phyloP scores from a whole-genome alignment of 371 early-diverging fungal species.

The Dichotomocladium elegans region DNA sequence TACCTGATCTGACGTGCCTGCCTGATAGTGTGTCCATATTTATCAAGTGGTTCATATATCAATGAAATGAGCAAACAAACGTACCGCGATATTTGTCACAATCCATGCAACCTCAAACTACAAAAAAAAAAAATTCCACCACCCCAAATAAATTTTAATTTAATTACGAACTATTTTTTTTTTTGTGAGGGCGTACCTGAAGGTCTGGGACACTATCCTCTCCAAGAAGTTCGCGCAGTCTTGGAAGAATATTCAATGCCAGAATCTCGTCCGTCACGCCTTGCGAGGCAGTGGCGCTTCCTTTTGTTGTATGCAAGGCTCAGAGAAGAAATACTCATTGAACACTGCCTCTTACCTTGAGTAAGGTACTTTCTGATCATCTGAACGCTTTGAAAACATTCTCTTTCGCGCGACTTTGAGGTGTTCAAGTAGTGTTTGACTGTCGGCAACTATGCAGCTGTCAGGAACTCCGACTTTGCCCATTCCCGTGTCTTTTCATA shows the following conservation, averaged over 20 bases:
- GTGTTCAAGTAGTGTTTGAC: constrained; percentile 11
- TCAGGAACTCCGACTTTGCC: neutral
- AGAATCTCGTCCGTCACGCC: constrained; percentile 27
- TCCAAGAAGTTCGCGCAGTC: constrained; percentile 27
- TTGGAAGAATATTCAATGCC: constrained; percentile 26
- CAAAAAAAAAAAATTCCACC: neutral
- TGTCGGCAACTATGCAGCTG: constrained; percentile 7
- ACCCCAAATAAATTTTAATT: too few species aligned
- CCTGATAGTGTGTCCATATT: constrained; percentile 16
- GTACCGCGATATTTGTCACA: constrained; percentile 59
- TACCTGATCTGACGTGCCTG: constrained; percentile 52
- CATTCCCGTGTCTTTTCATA: constrained; percentile 2
- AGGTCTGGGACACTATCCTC: constrained; percentile 11
- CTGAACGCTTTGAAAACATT: constrained; percentile 14
- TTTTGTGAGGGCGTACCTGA: constrained; percentile 20
- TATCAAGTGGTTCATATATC: neutral
- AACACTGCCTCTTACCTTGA: constrained; percentile 23
- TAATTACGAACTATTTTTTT: too few species aligned
- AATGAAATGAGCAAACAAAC: too few species aligned
- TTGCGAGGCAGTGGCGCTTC: constrained; percentile 3
- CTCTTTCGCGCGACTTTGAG: constrained; percentile 3
- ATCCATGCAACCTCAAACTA: constrained; percentile 65
- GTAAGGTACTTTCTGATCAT: constrained; percentile 35
- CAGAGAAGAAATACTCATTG: neutral
- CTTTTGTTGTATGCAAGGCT: constrained; percentile 6